A percentile compares a stretch with the other conserved stretches of the same genome.
phyloP scores from a whole-genome alignment of 768 basidiomycete genomes.

The Auriculariales sp. region DNA sequence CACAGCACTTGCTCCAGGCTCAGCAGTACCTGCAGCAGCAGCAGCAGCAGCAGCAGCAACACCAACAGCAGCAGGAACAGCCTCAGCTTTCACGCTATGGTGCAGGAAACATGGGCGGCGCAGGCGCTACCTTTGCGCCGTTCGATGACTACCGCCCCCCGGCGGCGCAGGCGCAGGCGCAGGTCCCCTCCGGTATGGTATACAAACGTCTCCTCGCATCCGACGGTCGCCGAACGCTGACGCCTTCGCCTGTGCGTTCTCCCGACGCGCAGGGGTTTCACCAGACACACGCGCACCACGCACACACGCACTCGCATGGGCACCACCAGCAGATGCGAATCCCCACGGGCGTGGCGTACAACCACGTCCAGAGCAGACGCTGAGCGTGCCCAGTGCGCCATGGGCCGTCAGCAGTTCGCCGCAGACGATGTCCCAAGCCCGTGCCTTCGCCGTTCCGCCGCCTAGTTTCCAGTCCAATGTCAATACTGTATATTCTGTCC shows the following conservation, averaged over 20 bases:
- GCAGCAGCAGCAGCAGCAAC: not conserved
- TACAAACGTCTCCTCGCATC: not conserved
- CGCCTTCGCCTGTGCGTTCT: not conserved
- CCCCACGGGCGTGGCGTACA: not conserved
- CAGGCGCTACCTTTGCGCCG: not conserved
- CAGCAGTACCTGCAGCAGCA: not conserved
- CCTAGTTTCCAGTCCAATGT: no score
- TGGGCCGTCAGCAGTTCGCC: no score
- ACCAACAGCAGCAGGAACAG: not conserved
- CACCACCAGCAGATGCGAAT: conserved; percentile 1
- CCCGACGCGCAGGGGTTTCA: not conserved
- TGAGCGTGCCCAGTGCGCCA: no score
- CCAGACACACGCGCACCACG: no score
- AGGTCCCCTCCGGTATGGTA: conserved; percentile 1
- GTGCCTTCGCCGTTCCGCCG: not conserved
- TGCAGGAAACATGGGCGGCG: no score
- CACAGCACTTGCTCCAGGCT: conserved; percentile 1
- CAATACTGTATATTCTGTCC: no score
- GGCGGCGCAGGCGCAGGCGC: not conserved
- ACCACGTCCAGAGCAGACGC: not conserved
- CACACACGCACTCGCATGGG: no score
- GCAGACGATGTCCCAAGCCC: no score
- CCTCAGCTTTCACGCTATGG: not conserved
- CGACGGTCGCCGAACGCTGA: not conserved
- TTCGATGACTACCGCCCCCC: not conserved